These are phyloP conservation scores for Larix kaempferi DNA, from an alignment of 75 land plant species.

Conservation along the genomic window DNA sequence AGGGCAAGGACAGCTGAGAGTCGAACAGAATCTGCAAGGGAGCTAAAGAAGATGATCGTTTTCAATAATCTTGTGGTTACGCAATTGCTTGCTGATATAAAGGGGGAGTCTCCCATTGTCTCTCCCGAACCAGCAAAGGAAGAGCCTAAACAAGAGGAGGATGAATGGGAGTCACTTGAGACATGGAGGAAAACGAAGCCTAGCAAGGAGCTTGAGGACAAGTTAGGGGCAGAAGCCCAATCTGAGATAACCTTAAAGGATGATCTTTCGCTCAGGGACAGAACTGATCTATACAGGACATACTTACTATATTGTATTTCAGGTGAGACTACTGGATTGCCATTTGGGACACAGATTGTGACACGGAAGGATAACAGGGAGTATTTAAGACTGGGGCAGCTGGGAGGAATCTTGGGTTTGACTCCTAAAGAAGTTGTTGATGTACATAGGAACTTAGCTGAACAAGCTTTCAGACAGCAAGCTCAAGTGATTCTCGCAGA, in stretches of 20 bases:
- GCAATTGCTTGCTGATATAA: constrained; percentile 74
- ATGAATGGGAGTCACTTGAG: constrained; percentile 63
- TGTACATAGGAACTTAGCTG: constrained; percentile 77
- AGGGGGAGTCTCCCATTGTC: constrained; percentile 48
- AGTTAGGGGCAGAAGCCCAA: constrained; percentile 61
- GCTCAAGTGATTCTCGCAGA: constrained; percentile 94
- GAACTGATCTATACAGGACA: constrained; percentile 78
- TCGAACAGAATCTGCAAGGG: constrained; percentile 68
- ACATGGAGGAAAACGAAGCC: constrained; percentile 66
- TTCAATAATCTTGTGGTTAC: constrained; percentile 86
- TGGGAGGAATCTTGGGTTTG: constrained; percentile 82
- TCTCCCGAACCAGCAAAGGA: constrained; percentile 25
- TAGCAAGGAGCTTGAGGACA: constrained; percentile 36
- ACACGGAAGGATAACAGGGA: constrained; percentile 69
- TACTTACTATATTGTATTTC: constrained; percentile 75
- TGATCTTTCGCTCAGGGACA: constrained; percentile 76
- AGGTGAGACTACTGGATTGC: constrained; percentile 73
- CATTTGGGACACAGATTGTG: constrained; percentile 79
- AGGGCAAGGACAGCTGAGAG: constrained; percentile 57
- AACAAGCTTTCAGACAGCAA: constrained; percentile 86
- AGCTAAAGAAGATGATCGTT: constrained; percentile 83
- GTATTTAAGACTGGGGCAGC: constrained; percentile 69
- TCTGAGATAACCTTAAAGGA: constrained; percentile 82
- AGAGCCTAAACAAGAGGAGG: constrained; percentile 41
- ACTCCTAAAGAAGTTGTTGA: constrained; percentile 62